phyloP scores from a whole-genome alignment of 352 stramenopile species.

The Stramenopiles sp. region DNA sequence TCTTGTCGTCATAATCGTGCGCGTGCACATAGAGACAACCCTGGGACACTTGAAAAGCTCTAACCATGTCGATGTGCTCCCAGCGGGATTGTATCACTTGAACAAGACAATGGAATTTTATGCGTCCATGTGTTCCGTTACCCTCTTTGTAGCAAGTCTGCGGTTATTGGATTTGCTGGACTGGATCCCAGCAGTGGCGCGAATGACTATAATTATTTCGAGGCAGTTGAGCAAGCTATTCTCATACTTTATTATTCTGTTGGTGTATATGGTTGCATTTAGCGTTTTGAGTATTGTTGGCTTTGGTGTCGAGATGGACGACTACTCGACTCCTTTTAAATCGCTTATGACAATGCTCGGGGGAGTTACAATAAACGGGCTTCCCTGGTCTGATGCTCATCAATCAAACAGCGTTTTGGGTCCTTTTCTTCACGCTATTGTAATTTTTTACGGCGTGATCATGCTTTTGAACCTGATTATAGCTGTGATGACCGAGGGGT shows the following conservation, averaged over 20 bases:
- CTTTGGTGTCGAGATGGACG: conserved; percentile 6
- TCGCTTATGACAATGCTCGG: conserved; percentile 4
- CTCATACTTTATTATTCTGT: conserved; percentile 3
- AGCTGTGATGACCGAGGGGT: not conserved
- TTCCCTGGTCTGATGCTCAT: conserved; percentile 7
- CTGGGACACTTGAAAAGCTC: not conserved
- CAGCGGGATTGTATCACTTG: not conserved
- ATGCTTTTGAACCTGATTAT: conserved; percentile 7
- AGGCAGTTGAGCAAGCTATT: conserved; percentile 7
- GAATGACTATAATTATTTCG: conserved; percentile 5
- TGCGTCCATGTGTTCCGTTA: conserved; percentile 5
- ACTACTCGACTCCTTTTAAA: conserved; percentile 6
- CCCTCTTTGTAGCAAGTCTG: conserved; percentile 2
- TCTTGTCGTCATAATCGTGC: conserved; percentile 1
- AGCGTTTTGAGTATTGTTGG: conserved; percentile 8
- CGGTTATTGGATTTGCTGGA: not conserved
- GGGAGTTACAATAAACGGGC: not conserved
- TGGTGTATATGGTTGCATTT: conserved; percentile 1
- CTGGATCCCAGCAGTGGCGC: conserved; percentile 1
- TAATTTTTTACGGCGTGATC: conserved; percentile 7
- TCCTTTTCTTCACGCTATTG: not conserved
- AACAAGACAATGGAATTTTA: conserved; percentile 9
- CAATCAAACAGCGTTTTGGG: conserved; percentile 6
- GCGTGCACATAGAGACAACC: conserved; percentile 1
- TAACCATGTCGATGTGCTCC: not conserved